Evolutionary conservation across 257 asterid genomes (phyloP).

Genomic region (Phtheirospermum japonicum): DNA sequence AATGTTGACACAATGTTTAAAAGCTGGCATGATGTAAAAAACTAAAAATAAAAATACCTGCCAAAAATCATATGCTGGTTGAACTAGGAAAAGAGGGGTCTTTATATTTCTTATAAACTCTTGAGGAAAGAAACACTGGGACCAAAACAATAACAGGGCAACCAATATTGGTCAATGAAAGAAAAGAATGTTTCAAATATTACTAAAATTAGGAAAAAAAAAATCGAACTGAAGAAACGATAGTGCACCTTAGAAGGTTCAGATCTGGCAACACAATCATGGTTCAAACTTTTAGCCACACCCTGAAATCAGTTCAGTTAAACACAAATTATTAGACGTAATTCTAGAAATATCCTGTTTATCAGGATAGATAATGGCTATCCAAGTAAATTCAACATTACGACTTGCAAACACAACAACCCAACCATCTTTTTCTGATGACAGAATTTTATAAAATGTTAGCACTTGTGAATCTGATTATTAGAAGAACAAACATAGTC

Average conservation of each 20-base stretch:
- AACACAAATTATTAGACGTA: constrained; percentile 11
- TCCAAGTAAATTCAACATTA: too few relatives aligned
- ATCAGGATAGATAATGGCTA: too few relatives aligned
- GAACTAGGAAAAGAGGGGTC: constrained; percentile 87
- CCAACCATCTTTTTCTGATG: too few relatives aligned
- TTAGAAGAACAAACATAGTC: too few relatives aligned
- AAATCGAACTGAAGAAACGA: constrained; percentile 15
- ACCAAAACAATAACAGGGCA: constrained; percentile 23
- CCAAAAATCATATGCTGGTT: constrained; percentile 94
- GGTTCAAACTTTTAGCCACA: constrained; percentile 62
- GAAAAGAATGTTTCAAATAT: constrained; percentile 15
- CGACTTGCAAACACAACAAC: too few relatives aligned
- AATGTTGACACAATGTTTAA: constrained; percentile 4
- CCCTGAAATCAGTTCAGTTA: constrained; percentile 50
- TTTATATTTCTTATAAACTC: constrained; percentile 63
- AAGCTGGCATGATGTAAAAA: constrained; percentile 17
- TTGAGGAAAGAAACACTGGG: constrained; percentile 91
- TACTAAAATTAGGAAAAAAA: constrained; percentile 18
- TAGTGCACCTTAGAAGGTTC: constrained; percentile 68
- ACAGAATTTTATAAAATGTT: too few relatives aligned
- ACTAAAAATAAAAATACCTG: constrained; percentile 71
- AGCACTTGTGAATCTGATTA: too few relatives aligned
- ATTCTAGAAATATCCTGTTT: neutral
- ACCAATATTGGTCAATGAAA: constrained; percentile 23
- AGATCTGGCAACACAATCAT: constrained; percentile 64